phyloP scores from a whole-genome alignment of 108 stramenopile genomes.

The Skeletonema marinoi region DNA sequence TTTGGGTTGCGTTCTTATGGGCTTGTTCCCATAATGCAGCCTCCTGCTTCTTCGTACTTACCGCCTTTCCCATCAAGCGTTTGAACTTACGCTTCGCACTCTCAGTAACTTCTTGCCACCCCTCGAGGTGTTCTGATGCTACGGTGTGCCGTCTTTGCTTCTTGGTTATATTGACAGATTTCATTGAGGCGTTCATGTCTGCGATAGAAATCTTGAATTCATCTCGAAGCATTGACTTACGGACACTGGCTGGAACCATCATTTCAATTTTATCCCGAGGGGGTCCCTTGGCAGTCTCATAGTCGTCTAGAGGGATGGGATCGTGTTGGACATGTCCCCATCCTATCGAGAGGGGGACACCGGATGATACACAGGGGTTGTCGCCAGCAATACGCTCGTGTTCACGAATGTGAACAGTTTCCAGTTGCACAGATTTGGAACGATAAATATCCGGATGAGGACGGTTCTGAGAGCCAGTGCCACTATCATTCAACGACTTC shows the following conservation, averaged over 20 bases:
- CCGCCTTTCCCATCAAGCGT: constrained; percentile 24
- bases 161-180: constrained; percentile 36
- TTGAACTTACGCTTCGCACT: constrained; percentile 46
- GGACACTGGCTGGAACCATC: constrained; percentile 42
- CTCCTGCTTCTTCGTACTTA: constrained; percentile 29
- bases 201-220: constrained; percentile 33
- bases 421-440: not conserved
- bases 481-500: not conserved
- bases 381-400: constrained; percentile 54
- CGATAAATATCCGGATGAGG: too few relatives aligned
- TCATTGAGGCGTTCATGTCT: constrained; percentile 41
- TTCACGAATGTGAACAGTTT: constrained; percentile 46
- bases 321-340: constrained; percentile 41
- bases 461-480: too few relatives aligned
- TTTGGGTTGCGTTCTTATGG: constrained; percentile 18
- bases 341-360: constrained; percentile 54
- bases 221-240: constrained; percentile 39
- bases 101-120: constrained; percentile 26
- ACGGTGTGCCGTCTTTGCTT: constrained; percentile 28
- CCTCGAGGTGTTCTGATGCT: constrained; percentile 38
- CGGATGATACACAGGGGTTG: constrained; percentile 49
- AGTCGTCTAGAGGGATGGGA: constrained; percentile 34
- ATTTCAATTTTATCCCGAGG: constrained; percentile 49
- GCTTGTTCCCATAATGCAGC: constrained; percentile 43
- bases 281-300: constrained; percentile 41